Percentiles rank a stretch among this genome's conserved stretches.
Conservation (phyloP, 192 early-diverging fungal genomes). For the Lobulomyces angularis region DNA sequence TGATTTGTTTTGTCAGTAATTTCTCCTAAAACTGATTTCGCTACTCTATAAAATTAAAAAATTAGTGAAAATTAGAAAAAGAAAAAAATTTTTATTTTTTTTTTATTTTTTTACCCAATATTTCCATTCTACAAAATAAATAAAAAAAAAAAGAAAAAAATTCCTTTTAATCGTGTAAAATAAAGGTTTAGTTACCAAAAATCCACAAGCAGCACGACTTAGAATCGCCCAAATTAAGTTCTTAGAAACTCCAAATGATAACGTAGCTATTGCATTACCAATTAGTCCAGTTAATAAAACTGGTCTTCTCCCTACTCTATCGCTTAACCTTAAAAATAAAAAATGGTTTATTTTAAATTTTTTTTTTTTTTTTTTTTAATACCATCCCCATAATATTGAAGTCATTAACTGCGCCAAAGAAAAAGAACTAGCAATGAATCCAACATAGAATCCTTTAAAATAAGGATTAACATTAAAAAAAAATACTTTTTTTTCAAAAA, state of each 20-base stretch:
- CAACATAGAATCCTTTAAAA: conserved; percentile 74
- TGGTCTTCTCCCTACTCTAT: conserved; percentile 69
- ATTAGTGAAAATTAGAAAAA: conserved; percentile 22
- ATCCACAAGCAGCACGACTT: conserved; percentile 9
- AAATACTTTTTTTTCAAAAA: too few relatives aligned
- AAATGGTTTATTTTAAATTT: conserved; percentile 23
- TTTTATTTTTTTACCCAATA: too few relatives aligned
- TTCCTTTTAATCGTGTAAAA: conserved; percentile 10
- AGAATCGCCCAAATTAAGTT: conserved; percentile 45
- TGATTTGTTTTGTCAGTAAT: conserved; percentile 74
- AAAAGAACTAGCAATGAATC: conserved; percentile 57
- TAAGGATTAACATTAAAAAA: too few relatives aligned
- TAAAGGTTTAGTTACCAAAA: neutral
- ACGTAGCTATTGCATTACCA: conserved; percentile 56
- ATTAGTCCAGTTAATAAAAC: conserved; percentile 65
- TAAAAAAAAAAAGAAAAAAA: too few relatives aligned
- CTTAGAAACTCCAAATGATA: conserved; percentile 61
- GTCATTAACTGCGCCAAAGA: conserved; percentile 60
- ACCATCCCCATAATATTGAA: conserved; percentile 3
- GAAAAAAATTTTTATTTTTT: neutral
- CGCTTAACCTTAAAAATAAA: conserved; percentile 60
- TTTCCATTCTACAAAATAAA: too few relatives aligned
- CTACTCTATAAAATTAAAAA: conserved; percentile 68
- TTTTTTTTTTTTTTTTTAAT: neutral
- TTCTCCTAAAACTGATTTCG: conserved; percentile 73